Percentiles rank a stretch among this genome's conserved stretches.
phyloP scores from a whole-genome alignment of 768 basidiomycete genomes.

The Amyloporia xantha region DNA sequence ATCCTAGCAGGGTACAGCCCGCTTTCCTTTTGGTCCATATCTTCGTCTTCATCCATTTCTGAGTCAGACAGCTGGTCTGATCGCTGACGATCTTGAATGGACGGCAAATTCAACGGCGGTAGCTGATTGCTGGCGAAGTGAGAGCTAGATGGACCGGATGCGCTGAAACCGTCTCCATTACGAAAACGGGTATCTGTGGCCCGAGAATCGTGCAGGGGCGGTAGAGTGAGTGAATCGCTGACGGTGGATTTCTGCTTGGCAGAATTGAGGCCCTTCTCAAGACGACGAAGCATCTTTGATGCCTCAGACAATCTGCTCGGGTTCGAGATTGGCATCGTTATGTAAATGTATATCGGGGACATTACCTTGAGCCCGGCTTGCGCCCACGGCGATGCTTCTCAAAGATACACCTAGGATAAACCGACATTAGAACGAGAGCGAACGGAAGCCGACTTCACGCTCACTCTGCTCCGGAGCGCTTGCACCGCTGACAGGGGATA shows the following conservation, averaged over 20 bases:
- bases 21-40: conserved; percentile 54
- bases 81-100: not conserved
- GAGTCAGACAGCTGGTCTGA: conserved; percentile 8
- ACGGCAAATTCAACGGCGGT: conserved; percentile 41
- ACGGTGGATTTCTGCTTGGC: conserved; percentile 63
- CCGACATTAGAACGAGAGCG: conserved; percentile 7
- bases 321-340: not conserved
- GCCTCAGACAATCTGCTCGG: conserved; percentile 69
- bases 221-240: conserved; percentile 23
- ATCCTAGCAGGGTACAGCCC: conserved; percentile 67
- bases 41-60: conserved; percentile 53
- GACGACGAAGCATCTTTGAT: conserved; percentile 80
- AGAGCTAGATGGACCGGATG: conserved; percentile 6
- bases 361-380: conserved; percentile 84
- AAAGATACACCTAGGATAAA: conserved; percentile 58
- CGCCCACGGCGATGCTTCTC: conserved; percentile 87
- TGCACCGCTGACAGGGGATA: conserved; percentile 72
- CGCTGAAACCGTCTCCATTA: conserved; percentile 11
- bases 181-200: conserved; percentile 2
- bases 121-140: conserved; percentile 40
- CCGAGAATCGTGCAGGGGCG: conserved; percentile 17
- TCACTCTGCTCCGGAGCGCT: conserved; percentile 70
- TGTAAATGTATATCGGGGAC: conserved; percentile 14
- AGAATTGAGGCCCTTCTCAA: conserved; percentile 76
- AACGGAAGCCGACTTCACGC: too few species aligned